Base-by-base conservation (phyloP, 805 yeast genomes). In the Wickerhamiella domercqiae region DNA sequence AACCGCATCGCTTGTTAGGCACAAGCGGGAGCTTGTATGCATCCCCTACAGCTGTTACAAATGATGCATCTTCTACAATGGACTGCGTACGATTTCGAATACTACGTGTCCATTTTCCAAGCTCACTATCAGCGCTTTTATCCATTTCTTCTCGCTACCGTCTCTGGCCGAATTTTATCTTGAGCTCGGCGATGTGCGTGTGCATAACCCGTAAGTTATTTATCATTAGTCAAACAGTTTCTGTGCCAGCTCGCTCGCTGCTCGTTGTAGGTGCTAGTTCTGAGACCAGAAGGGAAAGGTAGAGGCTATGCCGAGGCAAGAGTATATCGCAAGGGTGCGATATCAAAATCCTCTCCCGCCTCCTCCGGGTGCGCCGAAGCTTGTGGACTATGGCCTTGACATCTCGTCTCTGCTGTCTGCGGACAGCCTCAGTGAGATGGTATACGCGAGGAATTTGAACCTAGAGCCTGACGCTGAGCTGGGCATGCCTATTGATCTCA, bases 341-440 rank as follows among this genome's bases (percentile, higher is more conserved):
- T 87, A 84, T 57, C 72, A 72, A 41, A 90, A 90, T 55, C 79
- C 73, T 50, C 65, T 90, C 18, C 98, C 98, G 4, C 86, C 95
- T 2, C 97, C 97, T 7, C 78, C 87, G 18, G 67, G 90, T 43
- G 83, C 94, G 33, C 96, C 98, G 21, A 82, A 79, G 55, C 67
- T 86, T 39, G 57, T 90, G 37, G 70, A 74, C 35, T 70, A 75
- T 46, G 61, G 57, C 21, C 51, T 54, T 54, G 54, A 62, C 57
- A 48, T 65, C 50, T 68, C 69, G 36, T 53, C 60, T 14, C 61
- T 67, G 28, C 66, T 67, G 24, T 63, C 76, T 1, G 58, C 79
- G 3, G 60, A 66, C 38, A 64, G 82, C 38, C 60, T 87, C 46
- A 67, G 84, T 2, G 71, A 87, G 2, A 38, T 45, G 7, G 47